These are phyloP conservation scores for Fusarium sp. DNA, from an alignment of 2,329 filamentous ascomycete species.

Conservation along the genomic window DNA sequence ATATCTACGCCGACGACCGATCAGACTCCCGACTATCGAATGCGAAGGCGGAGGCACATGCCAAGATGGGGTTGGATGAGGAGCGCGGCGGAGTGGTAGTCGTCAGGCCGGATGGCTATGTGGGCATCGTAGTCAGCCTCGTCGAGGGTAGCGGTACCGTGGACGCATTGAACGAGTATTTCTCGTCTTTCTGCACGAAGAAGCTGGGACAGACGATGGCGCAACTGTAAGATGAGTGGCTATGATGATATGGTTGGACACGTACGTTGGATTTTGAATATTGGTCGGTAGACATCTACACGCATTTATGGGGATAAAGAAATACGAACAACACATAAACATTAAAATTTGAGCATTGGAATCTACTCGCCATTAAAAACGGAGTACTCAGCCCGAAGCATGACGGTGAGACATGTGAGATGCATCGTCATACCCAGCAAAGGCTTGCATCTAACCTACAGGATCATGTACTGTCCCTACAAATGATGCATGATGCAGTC, in stretches of 20 bases:
- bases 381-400: not conserved
- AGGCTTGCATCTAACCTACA: not conserved
- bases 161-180: constrained; percentile 86
- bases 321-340: not conserved
- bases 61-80: constrained; percentile 84
- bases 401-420: not conserved
- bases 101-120: constrained; percentile 87
- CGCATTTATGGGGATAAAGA: not conserved
- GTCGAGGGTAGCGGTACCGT: constrained; percentile 82
- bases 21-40: constrained; percentile 76
- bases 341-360: not conserved
- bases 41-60: constrained; percentile 80
- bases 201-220: constrained; percentile 52
- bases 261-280: not conserved
- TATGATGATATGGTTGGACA: not conserved
- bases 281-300: not conserved
- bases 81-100: constrained; percentile 83
- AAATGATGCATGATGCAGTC: not conserved
- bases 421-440: not conserved
- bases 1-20: constrained; percentile 88
- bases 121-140: constrained; percentile 79
- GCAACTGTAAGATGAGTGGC: constrained; percentile 37
- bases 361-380: not conserved
- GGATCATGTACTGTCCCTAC: not conserved
- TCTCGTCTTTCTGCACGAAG: constrained; percentile 77